Evolutionary conservation across 139 green algal genomes (phyloP).

Genomic region (Chlamydomonas asymmetrica): DNA sequence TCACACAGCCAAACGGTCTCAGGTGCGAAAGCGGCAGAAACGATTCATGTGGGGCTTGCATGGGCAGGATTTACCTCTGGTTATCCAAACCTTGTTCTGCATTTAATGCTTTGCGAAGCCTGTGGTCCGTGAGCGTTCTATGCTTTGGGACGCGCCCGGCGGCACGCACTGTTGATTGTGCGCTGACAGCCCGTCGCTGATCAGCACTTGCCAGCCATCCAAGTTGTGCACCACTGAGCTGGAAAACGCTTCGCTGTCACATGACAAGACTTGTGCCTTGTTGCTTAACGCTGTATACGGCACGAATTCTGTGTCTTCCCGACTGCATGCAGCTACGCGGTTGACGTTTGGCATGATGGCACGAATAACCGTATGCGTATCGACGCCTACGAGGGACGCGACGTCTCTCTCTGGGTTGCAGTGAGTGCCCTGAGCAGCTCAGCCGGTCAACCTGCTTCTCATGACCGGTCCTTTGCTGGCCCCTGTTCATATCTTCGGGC

Average conservation of each 20-base stretch:
- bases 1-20: slow-evolving; percentile 38
- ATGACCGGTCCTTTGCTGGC: too few species aligned
- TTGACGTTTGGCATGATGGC: slow-evolving; percentile 30
- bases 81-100: too few species aligned
- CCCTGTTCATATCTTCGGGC: neutral
- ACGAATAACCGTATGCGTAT: slow-evolving; percentile 21
- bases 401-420: slow-evolving; percentile 8
- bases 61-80: too few species aligned
- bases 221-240: neutral
- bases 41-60: too few species aligned
- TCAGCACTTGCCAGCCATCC: neutral
- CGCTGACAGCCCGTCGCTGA: neutral
- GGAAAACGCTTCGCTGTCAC: neutral
- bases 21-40: slow-evolving; percentile 25
- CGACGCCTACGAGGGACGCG: slow-evolving; percentile 28
- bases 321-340: slow-evolving; percentile 10
- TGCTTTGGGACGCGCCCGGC: neutral
- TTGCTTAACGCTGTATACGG: neutral
- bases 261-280: neutral
- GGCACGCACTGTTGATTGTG: neutral
- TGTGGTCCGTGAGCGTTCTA: neutral
- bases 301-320: neutral
- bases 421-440: neutral
- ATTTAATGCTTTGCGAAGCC: neutral
- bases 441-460: too few species aligned